A percentile compares a stretch with the other conserved stretches of the same genome.
Evolutionary conservation across 345 rosid species (phyloP).

Genomic region (Barbarea vulgaris): DNA sequence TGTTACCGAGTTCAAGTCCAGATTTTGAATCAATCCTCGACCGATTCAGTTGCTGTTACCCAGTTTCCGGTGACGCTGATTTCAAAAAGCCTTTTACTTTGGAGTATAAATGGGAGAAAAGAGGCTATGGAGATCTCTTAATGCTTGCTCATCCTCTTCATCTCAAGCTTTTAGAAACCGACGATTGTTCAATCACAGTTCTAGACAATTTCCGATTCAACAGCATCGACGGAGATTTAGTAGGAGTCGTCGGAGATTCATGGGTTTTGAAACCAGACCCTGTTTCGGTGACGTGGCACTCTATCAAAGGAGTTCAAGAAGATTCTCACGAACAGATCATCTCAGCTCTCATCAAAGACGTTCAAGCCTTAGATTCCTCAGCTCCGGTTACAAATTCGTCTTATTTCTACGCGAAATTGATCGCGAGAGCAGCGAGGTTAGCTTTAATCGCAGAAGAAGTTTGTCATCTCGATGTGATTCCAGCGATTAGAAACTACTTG

Average conservation of each 20-base stretch:
- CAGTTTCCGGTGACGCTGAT: constrained; percentile 73
- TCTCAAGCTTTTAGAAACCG: constrained; percentile 52
- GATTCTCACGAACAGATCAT: constrained; percentile 57
- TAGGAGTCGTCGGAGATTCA: constrained; percentile 80
- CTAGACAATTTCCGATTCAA: constrained; percentile 60
- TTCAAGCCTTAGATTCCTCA: constrained; percentile 54
- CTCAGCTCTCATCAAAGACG: constrained; percentile 71
- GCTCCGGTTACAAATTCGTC: constrained; percentile 59
- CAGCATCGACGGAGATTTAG: constrained; percentile 87
- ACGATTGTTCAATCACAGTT: constrained; percentile 49
- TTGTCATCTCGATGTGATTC: constrained; percentile 60
- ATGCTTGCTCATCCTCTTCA: constrained; percentile 95
- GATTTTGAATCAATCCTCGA: constrained; percentile 61
- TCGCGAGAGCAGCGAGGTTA: constrained; percentile 88
- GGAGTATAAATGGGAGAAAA: constrained; percentile 83
- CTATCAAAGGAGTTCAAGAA: constrained; percentile 63
- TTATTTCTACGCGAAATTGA: constrained; percentile 76
- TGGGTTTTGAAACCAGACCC: constrained; percentile 71
- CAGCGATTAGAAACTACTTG: constrained; percentile 58
- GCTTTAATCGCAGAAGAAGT: constrained; percentile 94
- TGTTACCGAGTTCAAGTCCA: constrained; percentile 54
- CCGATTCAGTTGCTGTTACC: constrained; percentile 81
- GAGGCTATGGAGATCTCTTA: constrained; percentile 89
- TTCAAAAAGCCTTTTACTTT: constrained; percentile 68
- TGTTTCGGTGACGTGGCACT: constrained; percentile 87